A percentile compares a stretch with the other conserved stretches of the same genome.
phyloP scores from a whole-genome alignment of 345 rosid genomes.

The Geranium rotundifolium region DNA sequence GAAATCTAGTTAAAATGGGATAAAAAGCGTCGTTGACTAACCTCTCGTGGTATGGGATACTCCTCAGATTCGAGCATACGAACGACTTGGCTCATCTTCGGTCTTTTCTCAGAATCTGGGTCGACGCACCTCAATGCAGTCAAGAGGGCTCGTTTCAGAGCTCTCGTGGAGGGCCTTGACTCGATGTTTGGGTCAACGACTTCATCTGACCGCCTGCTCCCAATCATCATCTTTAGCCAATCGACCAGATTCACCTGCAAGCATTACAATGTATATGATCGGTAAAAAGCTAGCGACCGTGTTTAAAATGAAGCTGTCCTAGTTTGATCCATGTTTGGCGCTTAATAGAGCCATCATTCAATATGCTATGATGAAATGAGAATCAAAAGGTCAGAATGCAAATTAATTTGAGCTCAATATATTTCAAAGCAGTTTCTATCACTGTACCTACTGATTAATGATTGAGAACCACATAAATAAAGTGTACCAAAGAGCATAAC shows the following conservation, averaged over 20 bases:
- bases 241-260: constrained; percentile 89
- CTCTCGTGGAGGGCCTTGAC: constrained; percentile 75
- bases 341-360: too few relatives aligned
- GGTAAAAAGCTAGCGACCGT: too few relatives aligned
- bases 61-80: constrained; percentile 98
- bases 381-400: too few relatives aligned
- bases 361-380: too few relatives aligned
- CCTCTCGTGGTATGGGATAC: constrained; percentile 95
- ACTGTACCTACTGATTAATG: too few relatives aligned
- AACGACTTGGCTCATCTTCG: constrained; percentile 95
- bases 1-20: not conserved
- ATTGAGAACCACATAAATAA: too few relatives aligned
- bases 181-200: constrained; percentile 87
- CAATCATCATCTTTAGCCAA: constrained; percentile 99
- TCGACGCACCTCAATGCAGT: constrained; percentile 96
- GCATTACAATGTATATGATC: not conserved
- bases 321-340: too few relatives aligned
- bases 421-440: too few relatives aligned
- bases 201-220: constrained; percentile 82
- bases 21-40: constrained; percentile 10
- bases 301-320: too few relatives aligned
- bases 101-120: constrained; percentile 84
- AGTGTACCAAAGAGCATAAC: too few relatives aligned
- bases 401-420: too few relatives aligned
- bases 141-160: constrained; percentile 76